Evolutionary conservation across 345 rosid species (phyloP), one percentile per base, ranked within the genome.

Genomic region (Arabidopsis suecica): DNA sequence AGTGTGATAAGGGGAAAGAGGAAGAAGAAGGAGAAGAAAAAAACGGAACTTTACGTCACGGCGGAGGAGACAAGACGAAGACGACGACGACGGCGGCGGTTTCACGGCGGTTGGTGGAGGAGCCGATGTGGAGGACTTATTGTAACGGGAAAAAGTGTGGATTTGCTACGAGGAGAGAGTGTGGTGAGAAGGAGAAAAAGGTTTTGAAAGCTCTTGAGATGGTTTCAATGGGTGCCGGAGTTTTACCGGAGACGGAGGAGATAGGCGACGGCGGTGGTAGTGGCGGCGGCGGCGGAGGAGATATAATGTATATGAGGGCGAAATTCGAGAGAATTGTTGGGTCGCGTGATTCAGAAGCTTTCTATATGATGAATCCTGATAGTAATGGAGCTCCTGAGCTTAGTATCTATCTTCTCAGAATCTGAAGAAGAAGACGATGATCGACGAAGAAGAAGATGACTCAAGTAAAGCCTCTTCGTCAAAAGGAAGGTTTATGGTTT

Each of bases 301-400:
- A 88, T 18, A 23, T 90, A 58, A 83, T 88, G 94, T 87, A 88
- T 73, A 90, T 89, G 98, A 93, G 98, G 32, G 99, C 98, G 32
- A 96, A 89, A 67, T 96, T 96, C 62, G 98, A 96, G 79, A 77
- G 97, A 58, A 87, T 96, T 64, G 91, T 96, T 16, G 99, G 99
- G 23, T 93, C 99, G 12, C 88, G 96, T 84, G 99, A 96, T 67
- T 96, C 98, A 0, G 97, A 96, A 61, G 99, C 99, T 61, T 96
- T 92, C 81, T 96, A 96, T 68, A 96, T 96, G 98, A 93, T 93
- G 97, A 96, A 96, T 84, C 99, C 99, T 56, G 99, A 96, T 55
- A 87, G 94, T 74, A 88, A 91, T 78, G 99, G 98, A 77, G 82
- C 99, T 79, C 94, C 98, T 61, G 99, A 96, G 79, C 97, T 93